A percentile compares a stretch with the other conserved stretches of the same genome.
phyloP scores from a whole-genome alignment of 169 alveolate species.

The Eimeria maxima region DNA sequence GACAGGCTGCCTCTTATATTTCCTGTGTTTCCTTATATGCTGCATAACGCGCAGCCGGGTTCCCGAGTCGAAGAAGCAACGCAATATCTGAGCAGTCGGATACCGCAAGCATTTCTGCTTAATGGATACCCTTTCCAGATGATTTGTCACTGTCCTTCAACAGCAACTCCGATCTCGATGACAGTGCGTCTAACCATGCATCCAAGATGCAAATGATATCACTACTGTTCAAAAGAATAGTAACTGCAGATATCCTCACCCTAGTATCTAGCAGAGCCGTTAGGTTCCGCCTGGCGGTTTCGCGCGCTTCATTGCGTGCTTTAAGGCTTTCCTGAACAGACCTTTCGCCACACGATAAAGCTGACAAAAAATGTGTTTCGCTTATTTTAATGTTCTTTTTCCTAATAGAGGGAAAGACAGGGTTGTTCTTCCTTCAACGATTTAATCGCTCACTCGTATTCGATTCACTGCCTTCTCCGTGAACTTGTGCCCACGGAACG shows the following conservation, averaged over 20 bases:
- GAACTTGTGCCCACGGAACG: neutral
- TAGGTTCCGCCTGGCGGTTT: constrained; percentile 27
- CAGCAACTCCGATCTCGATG: neutral
- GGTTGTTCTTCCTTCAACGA: neutral
- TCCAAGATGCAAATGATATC: neutral
- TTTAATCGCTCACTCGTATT: neutral
- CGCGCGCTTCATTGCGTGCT: constrained; percentile 25
- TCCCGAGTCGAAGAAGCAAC: constrained; percentile 8
- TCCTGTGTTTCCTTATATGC: neutral
- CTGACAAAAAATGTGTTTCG: neutral
- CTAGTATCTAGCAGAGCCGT: neutral
- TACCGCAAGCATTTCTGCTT: too few species aligned
- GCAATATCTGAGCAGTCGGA: constrained; percentile 1
- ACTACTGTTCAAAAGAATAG: neutral
- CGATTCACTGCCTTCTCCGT: constrained; percentile 1
- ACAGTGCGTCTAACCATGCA: neutral
- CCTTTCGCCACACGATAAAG: neutral
- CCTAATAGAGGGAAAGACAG: neutral
- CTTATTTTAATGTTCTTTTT: neutral
- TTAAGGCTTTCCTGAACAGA: constrained; percentile 15
- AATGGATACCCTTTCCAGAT: neutral
- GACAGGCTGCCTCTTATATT: neutral
- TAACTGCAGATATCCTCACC: neutral
- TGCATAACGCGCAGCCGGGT: constrained; percentile 22
- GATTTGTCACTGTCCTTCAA: neutral